Evolutionary conservation across 73 alveolate genomes (phyloP), one percentile per base, ranked within the genome.

Genomic region (Paramecium bursaria): DNA sequence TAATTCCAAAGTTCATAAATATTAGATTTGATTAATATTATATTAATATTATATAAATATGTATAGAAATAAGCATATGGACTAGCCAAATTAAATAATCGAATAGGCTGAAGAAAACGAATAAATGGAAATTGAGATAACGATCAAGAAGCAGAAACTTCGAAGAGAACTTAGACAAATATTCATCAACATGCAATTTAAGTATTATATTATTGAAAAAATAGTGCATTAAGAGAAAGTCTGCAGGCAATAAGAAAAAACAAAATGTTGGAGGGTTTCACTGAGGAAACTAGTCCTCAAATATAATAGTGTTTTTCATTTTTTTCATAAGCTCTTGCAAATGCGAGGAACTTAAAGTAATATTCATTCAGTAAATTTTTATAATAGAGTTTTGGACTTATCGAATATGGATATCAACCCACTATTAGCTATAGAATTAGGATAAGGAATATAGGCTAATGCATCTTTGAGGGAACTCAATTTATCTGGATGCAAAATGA

Each of bases 201-300:
- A n/a, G n/a, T n/a, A n/a, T n/a, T n/a, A n/a, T n/a, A n/a, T n/a
- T n/a, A n/a, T n/a, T n/a, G n/a, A n/a, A n/a, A n/a, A n/a, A n/a
- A n/a, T n/a, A n/a, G n/a, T n/a, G n/a, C n/a, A n/a, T 42, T 67
- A 26, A 67, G 44, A 19, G 82, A 67, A 42, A 67, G 44, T 47
- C 22, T 67, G 44, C 60, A 53, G 10, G 44, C 46, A 10, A 33
- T 67, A 2, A 31, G 44, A 31, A 67, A 67, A 5, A 44, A 57
- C 14, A 67, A 67, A n/a, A 31, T 67, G 21, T 67, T 67, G 44
- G 82, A 67, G 35, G 82, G 82, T n/a, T 67, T 67, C 13, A 19
- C 82, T 39, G 82, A 47, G 9, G 82, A 67, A 19, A 67, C 55
- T 35, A 35, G 60, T 1, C 50, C 82, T 9, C 53, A 39, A 21